Evolutionary conservation across 2,329 filamentous ascomycete species (phyloP), one percentile per base, ranked within the genome.

Genomic region (Aspergillus aculeatus): DNA sequence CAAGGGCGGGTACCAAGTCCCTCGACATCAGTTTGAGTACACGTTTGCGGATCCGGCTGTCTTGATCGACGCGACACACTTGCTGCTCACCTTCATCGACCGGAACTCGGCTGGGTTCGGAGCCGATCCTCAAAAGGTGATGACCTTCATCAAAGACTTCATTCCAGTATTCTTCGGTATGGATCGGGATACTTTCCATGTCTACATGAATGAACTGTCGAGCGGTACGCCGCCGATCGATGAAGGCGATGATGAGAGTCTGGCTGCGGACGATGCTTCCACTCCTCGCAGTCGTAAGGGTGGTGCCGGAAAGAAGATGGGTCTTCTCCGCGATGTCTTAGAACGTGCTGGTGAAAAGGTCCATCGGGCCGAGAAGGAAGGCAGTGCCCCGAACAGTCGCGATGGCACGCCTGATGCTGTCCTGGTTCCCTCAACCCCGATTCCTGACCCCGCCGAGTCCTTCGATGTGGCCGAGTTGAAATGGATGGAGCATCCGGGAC

Each of bases 371-470:
- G 88, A 92, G 56, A 93, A 95, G 69, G 91, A 95, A 64, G 90
- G 89, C 62, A 94, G 89, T 67, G 81, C 86, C n/a, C 86, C 86
- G 1, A 88, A 85, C 14, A 96, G 91, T 78, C 92, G 96, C 69
- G 92, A 95, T 68, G 92, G 90, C 0, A 96, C 93, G 0, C 94
- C 95, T 0, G 93, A 96, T 69, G 85, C 88, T 23, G 86, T 69
- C 38, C 69, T 71, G 21, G 68, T 73, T 38, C 65, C 69, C 4
- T 76, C 75, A 7, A 71, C 73, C 0, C 68, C 73, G 2, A 66
- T 71, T 5, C 74, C 75, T 5, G 29, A 89, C 85, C 56, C 10
- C 82, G 90, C 56, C 83, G 90, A 62, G 75, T 80, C 35, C 72
- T 81, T 70, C 51, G 81, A 83, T 19, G 78, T 78, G 31, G 74